These are phyloP conservation scores for Eimeria maxima DNA, from an alignment of 169 alveolate species.

Conservation along the genomic window DNA sequence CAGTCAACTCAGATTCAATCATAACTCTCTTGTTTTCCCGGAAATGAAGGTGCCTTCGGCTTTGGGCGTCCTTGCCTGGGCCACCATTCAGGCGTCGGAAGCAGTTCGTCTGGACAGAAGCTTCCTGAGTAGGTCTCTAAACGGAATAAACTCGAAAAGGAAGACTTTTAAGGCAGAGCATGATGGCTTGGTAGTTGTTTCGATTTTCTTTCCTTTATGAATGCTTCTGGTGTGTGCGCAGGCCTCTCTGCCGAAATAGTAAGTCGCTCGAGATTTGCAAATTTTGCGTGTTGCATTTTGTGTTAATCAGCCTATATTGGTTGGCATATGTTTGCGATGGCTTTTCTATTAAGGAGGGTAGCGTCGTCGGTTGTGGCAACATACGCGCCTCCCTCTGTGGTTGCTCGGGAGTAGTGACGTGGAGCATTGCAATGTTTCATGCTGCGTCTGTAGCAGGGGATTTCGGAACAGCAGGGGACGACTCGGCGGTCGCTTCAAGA, in stretches of 20 bases:
- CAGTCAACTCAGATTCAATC: background rate
- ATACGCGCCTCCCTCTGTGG: background rate
- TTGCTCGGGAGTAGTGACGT: background rate
- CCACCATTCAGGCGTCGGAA: background rate
- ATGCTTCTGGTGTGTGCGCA: constrained; percentile 7
- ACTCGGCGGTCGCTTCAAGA: background rate
- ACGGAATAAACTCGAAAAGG: background rate
- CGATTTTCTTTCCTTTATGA: background rate
- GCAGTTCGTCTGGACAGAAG: constrained; percentile 5
- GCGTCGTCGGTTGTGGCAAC: background rate
- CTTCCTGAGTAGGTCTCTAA: constrained; percentile 3
- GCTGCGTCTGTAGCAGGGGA: constrained; percentile 6
- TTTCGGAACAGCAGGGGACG: background rate
- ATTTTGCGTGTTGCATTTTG: too few species aligned
- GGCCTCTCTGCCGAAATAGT: constrained; percentile 30
- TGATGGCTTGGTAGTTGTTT: background rate
- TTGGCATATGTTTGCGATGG: too few species aligned
- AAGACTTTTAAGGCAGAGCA: background rate
- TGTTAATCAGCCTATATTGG: too few species aligned
- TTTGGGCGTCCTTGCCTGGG: background rate
- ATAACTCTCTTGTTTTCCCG: background rate
- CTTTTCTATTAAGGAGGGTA: background rate
- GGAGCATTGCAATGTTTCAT: background rate
- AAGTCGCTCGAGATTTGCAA: background rate
- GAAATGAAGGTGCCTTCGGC: constrained; percentile 19